These are phyloP conservation scores for Mollisiaceae sp. DNA, from an alignment of 2,329 filamentous ascomycete genomes.

Conservation along the genomic window DNA sequence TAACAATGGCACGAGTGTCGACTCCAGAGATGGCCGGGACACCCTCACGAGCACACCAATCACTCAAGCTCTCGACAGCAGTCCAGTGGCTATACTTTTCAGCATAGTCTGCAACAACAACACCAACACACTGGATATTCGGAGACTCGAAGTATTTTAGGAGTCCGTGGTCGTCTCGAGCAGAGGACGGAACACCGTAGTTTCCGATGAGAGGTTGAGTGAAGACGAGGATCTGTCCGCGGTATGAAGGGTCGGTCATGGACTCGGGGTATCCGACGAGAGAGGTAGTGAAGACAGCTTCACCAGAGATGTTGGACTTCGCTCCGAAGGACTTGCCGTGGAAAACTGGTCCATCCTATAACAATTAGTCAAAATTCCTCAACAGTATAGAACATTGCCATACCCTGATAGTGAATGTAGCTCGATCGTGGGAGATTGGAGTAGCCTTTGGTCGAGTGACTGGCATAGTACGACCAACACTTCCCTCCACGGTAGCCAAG, in stretches of 20 bases:
- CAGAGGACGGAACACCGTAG: conserved; percentile 90
- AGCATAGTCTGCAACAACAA: conserved; percentile 94
- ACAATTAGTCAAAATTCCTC: conserved; percentile 39
- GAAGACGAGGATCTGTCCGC: conserved; percentile 96
- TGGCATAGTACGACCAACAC: conserved; percentile 72
- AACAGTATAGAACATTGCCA: conserved; percentile 35
- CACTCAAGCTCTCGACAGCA: conserved; percentile 87
- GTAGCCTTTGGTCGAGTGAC: conserved; percentile 63
- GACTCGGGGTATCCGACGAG: conserved; percentile 98
- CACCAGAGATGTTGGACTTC: conserved; percentile 94
- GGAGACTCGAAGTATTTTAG: conserved; percentile 98
- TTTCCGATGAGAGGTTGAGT: conserved; percentile 98
- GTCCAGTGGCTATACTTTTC: conserved; percentile 98
- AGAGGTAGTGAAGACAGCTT: conserved; percentile 98
- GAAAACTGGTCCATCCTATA: conserved; percentile 89
- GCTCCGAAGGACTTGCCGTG: conserved; percentile 96
- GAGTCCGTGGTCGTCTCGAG: conserved; percentile 85
- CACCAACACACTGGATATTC: conserved; percentile 93
- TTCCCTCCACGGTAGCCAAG: conserved; percentile 71
- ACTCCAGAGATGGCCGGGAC: conserved; percentile 96
- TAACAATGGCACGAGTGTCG: conserved; percentile 96
- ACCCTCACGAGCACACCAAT: conserved; percentile 96
- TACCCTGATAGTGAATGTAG: conserved; percentile 94
- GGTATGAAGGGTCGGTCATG: conserved; percentile 86
- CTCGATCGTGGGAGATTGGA: conserved; percentile 74